Evolutionary conservation across 345 rosid species (phyloP).

Genomic region (Citrus cavaleriei): DNA sequence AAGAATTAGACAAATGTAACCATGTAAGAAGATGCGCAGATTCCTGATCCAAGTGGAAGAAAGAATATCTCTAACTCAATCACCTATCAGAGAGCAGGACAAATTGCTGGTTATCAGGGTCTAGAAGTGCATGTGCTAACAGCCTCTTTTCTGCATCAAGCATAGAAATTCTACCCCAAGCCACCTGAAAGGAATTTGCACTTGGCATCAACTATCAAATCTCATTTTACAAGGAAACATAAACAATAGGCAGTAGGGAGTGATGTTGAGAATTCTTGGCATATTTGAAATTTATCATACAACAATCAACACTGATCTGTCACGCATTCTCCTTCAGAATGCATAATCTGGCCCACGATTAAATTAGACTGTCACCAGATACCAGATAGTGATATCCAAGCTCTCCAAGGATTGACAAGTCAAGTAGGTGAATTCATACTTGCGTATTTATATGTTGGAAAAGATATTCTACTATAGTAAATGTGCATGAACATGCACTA

Average conservation of each 20-base stretch:
- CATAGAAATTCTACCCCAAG: constrained; percentile 72
- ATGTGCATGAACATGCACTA: background rate
- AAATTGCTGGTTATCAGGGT: constrained; percentile 70
- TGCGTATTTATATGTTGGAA: background rate
- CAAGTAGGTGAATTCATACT: background rate
- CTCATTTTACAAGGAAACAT: background rate
- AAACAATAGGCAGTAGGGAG: background rate
- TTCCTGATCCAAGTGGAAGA: background rate
- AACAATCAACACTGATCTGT: background rate
- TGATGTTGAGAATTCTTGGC: background rate
- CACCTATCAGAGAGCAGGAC: constrained; percentile 74
- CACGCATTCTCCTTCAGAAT: background rate
- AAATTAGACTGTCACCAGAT: background rate
- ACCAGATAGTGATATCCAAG: background rate
- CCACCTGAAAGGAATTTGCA: constrained; percentile 38
- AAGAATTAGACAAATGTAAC: constrained; percentile 8
- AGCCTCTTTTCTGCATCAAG: constrained; percentile 71
- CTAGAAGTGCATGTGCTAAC: constrained; percentile 57
- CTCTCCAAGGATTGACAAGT: background rate
- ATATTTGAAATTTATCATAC: background rate
- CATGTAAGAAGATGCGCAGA: background rate
- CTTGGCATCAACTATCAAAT: background rate
- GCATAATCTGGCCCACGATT: background rate
- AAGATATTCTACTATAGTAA: background rate
- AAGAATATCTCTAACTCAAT: constrained; percentile 10